Evolutionary conservation across 768 basidiomycete species (phyloP), one percentile per base, ranked within the genome.

Genomic region (Chiua virens): DNA sequence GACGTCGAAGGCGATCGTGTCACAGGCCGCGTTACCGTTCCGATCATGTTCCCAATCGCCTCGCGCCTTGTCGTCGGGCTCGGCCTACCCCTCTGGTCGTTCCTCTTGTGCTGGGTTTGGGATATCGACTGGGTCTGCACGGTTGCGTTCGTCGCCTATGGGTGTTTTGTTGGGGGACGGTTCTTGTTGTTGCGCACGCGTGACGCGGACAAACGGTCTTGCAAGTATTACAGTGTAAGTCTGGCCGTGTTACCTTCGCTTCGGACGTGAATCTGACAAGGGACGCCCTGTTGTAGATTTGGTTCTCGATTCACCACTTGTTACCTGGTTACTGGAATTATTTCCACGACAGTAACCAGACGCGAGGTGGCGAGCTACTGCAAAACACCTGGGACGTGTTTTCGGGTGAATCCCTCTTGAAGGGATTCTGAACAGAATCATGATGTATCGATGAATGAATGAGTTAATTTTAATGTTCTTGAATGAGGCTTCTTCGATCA

Each of bases 1-100:
- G 79, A 80, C 47, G 57, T 71, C 14, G 63, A 66, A n/a, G 78
- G 78, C 0, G 79, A 79, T 43, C 56, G 59, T 5, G 43, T 65
- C n/a, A 63, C 64, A 0, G 74, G 74, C 1, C 68, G 78, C 5
- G 20, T 63, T 2, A 80, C 78, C 0, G 57, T 80, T 21, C 78
- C 78, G 1, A 75, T 80, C 45, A 68, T 71, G 28, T 70, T 72
- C 30, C 79, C 79, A 1, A 50, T 67, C 18, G 30, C 63, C 1
- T 71, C 75, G 0, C 65, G 76, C 6, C 47, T 67, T 20, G 68
- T 64, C 5, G 67, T 71, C 28, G 57, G 72, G 13, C 23, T 73
- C 10, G 64, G 62, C 7, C 61, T 78, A 3, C 62, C 72, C 0
- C 35, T 65, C 0, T 79, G 77, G 77, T 73, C 76, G 0, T 57